Evolutionary conservation across 108 stramenopile genomes (phyloP).

Genomic region (Pelagomonas calceolata): DNA sequence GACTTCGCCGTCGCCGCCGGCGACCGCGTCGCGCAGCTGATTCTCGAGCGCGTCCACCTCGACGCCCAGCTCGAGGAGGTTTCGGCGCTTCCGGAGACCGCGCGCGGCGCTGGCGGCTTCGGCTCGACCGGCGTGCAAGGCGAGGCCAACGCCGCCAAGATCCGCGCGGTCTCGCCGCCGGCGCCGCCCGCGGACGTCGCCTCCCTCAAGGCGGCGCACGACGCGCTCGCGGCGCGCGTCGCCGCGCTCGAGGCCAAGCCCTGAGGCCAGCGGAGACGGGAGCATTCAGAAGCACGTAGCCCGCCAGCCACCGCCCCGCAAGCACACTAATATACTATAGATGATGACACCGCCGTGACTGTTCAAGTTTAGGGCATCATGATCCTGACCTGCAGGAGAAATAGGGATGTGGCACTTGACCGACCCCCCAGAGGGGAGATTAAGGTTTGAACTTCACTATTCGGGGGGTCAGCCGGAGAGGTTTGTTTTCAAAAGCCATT

Average conservation of each 20-base stretch:
- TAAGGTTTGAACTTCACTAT: too few species aligned
- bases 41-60: conserved; percentile 83
- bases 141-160: conserved; percentile 11
- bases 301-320: too few species aligned
- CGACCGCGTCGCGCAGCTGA: conserved; percentile 97
- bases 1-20: conserved; percentile 70
- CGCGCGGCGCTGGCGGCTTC: conserved; percentile 75
- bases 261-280: too few species aligned
- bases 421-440: too few species aligned
- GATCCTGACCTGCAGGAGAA: too few species aligned
- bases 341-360: too few species aligned
- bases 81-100: conserved; percentile 64
- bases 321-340: too few species aligned
- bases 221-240: background rate
- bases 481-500: too few species aligned
- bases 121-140: conserved; percentile 66
- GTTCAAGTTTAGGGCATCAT: too few species aligned
- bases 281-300: too few species aligned
- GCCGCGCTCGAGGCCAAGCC: background rate
- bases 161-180: conserved; percentile 20
- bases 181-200: background rate
- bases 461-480: too few species aligned
- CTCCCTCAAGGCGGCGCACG: background rate
- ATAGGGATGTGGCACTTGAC: too few species aligned
- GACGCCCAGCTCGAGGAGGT: conserved; percentile 56